Conservation (phyloP, 345 rosid genomes). For the Eucalyptus marginata region DNA sequence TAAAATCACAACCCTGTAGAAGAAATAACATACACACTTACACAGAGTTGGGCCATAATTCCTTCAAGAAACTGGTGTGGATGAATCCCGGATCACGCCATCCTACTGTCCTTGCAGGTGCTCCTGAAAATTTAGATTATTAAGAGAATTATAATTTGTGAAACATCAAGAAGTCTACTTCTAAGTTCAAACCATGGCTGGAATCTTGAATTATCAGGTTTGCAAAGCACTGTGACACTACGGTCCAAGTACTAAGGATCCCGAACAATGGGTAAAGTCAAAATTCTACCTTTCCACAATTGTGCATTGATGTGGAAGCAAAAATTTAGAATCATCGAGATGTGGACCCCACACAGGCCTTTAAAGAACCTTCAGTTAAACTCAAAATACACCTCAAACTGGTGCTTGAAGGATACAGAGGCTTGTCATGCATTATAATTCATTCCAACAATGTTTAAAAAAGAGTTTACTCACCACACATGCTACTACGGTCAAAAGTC, state of each 20-base stretch:
- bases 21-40: background rate
- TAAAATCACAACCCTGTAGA: background rate
- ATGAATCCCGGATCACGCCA: slow-evolving; percentile 47
- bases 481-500: slow-evolving; percentile 57
- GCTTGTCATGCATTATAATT: background rate
- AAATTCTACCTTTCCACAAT: background rate
- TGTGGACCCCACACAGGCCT: background rate
- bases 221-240: background rate
- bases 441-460: background rate
- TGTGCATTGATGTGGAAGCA: background rate
- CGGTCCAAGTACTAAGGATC: background rate
- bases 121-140: background rate
- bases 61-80: slow-evolving; percentile 34
- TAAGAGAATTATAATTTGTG: background rate
- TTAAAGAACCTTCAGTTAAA: background rate
- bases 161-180: background rate
- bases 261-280: background rate
- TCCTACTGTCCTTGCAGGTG: slow-evolving; percentile 37
- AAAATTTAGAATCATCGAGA: background rate
- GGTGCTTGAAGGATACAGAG: background rate
- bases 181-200: background rate
- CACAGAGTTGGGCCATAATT: slow-evolving; percentile 35
- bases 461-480: slow-evolving; percentile 64
- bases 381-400: background rate
- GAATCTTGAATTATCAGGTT: background rate